Base-by-base conservation (phyloP, 2,329 filamentous ascomycete species). In the Amesomyces nigricolor region DNA sequence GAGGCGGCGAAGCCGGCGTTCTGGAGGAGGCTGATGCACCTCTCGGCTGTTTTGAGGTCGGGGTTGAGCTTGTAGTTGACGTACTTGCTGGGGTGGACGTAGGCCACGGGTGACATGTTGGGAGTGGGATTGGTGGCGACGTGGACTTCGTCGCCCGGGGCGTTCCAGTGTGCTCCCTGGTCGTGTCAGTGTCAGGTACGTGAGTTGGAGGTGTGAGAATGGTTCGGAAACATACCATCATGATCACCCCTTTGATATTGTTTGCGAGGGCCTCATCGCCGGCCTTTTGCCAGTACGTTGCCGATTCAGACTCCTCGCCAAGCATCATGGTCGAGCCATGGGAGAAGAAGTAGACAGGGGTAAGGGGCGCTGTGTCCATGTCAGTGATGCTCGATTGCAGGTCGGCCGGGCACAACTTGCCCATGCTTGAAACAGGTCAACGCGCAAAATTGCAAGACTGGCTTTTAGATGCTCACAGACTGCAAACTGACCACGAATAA, bases 261-360 rank as follows among this genome's bases (percentile, higher is more conserved):
- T 81, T 70, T 5, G 74, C 76, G 5, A 85, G 74, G 2, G 83
- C 83, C 58, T 80, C 79, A 60, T 86, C 81, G 47, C 85, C 84
- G 62, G 78, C 80, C 59, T 78, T 74, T 65, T 85, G 83, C 85
- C 84, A 87, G 69, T 86, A 87, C 17, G 75, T 73, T 10, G 82
- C 82, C 0, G 82, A 83, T 2, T 72, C 67, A 13, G 78, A 81
- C 62, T 85, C 78, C 64, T 87, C 84, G 37, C 83, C 84, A 13
- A 87, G 71, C 84, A 87, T 87, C 82, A 86, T 86, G 39, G 83
- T 87, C 13, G 82, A 85, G 64, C 85, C 84, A 76, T 87, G 84
- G 2, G 83, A 85, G 69, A 87, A 87, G 70, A 86, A 81, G 65
- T 85, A 79, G 0, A 86, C 81, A 1, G 82, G 83, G 5, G 51